Conservation (phyloP, 805 yeast species). For the Saccharomycopsis synnaedendra region DNA sequence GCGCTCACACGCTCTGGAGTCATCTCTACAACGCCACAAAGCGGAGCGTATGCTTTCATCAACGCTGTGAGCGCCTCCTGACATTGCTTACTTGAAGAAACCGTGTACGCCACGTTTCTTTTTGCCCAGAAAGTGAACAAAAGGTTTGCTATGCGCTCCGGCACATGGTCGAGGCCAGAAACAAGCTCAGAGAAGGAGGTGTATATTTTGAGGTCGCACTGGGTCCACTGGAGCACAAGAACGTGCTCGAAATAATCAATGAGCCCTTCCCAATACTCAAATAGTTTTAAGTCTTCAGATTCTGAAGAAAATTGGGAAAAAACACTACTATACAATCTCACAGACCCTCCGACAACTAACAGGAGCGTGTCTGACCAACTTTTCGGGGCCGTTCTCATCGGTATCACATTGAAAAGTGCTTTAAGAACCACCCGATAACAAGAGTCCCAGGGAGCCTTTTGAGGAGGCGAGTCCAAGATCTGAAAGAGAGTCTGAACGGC, state of each 20-base stretch:
- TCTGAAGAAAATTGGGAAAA: constrained; percentile 26
- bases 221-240: constrained; percentile 34
- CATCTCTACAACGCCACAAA: constrained; percentile 22
- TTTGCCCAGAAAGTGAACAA: constrained; percentile 42
- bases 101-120: constrained; percentile 33
- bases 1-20: constrained; percentile 29
- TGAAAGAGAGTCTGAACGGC: constrained; percentile 82
- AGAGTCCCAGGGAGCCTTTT: constrained; percentile 54
- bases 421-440: constrained; percentile 54
- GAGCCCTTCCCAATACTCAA: constrained; percentile 44
- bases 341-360: constrained; percentile 54
- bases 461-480: constrained; percentile 63
- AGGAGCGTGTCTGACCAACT: constrained; percentile 54
- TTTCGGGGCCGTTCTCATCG: constrained; percentile 8
- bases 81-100: constrained; percentile 28
- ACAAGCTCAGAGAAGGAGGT: constrained; percentile 40
- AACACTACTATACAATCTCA: constrained; percentile 46
- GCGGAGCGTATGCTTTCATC: constrained; percentile 36
- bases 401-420: constrained; percentile 27
- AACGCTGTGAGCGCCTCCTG: constrained; percentile 52
- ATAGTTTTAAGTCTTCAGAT: constrained; percentile 16
- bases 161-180: constrained; percentile 23
- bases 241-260: constrained; percentile 35
- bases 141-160: constrained; percentile 25
- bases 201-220: constrained; percentile 44